These are phyloP conservation scores for Zasmidium cellare DNA, from an alignment of 2,329 filamentous ascomycete species.

Conservation along the genomic window DNA sequence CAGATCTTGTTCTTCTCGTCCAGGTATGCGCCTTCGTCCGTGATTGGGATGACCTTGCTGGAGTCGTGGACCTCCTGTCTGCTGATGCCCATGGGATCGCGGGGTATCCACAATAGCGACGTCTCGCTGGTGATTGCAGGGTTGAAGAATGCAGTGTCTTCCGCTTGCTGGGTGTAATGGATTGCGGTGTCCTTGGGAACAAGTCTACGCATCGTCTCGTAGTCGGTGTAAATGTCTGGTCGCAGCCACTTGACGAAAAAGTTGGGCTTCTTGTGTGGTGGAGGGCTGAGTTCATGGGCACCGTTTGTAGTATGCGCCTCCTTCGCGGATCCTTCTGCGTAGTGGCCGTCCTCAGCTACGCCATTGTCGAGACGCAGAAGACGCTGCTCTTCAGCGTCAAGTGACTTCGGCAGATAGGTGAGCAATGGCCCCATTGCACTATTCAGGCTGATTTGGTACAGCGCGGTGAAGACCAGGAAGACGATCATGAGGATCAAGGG, in stretches of 20 bases:
- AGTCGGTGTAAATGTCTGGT: slow-evolving; percentile 75
- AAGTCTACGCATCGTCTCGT: slow-evolving; percentile 66
- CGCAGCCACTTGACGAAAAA: slow-evolving; percentile 69
- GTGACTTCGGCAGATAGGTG: slow-evolving; percentile 66
- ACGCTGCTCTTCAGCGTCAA: slow-evolving; percentile 39
- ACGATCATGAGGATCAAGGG: slow-evolving; percentile 75
- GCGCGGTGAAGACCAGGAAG: slow-evolving; percentile 70
- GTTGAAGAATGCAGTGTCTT: slow-evolving; percentile 71
- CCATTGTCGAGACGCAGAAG: slow-evolving; percentile 36
- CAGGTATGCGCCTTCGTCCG: slow-evolving; percentile 72
- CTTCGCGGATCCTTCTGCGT: slow-evolving; percentile 30
- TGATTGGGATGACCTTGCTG: slow-evolving; percentile 70
- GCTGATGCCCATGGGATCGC: slow-evolving; percentile 72
- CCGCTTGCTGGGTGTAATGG: slow-evolving; percentile 61
- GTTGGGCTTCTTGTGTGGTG: slow-evolving; percentile 53
- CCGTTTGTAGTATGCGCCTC: slow-evolving; percentile 24
- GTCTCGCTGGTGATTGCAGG: slow-evolving; percentile 64
- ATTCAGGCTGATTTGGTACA: slow-evolving; percentile 75
- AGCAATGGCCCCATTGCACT: slow-evolving; percentile 74
- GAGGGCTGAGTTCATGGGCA: slow-evolving; percentile 31
- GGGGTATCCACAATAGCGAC: slow-evolving; percentile 82
- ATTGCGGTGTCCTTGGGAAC: slow-evolving; percentile 62
- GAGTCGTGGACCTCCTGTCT: slow-evolving; percentile 76
- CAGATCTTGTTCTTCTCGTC: slow-evolving; percentile 68
- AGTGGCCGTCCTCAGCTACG: slow-evolving; percentile 25